Base-by-base conservation (phyloP, 768 basidiomycete species). In the Boletus vinaceobasis region DNA sequence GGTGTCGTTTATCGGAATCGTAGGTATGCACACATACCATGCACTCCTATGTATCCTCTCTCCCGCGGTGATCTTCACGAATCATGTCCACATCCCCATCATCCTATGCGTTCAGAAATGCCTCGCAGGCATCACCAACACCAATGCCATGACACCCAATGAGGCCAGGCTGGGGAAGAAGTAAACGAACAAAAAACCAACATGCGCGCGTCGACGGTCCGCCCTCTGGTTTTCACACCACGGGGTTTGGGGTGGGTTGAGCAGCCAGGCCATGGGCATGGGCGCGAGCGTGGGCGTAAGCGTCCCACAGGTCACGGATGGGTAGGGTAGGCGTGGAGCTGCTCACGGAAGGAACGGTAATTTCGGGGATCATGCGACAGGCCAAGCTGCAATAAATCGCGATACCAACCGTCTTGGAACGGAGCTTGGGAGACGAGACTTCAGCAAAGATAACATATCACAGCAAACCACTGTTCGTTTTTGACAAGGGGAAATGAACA, bases 171-270 rank as follows among this genome's bases (percentile, higher is more conserved):
- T n/a, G n/a, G 21, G 3, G 14, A 48, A 31, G 1, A 8, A 23
- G 1, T 4, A 17, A 23, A 2, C n/a, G n/a, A n/a, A n/a, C n/a
- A 11, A 43, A 31, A 40, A 5, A 4, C 15, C 19, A 23, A 19
- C 15, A 69, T 65, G 55, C 40, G 63, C 61, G 68, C 68, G 17
- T 70, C 63, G 15, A 68, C 59, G 8, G 67, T 70, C 19, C 68
- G 61, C 6, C 64, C 57, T 35, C 36, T 62, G 13, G 67, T 69
- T 31, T 65, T 70, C 35, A 68, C 56, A 11, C 67, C 68, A 17
- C 37, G 36, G 7, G 31, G 5, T 31, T 27, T 7, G 3, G 21
- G 29, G 37, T n/a, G 29, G 5, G 29, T 17, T 3, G 19, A n/a
- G n/a, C n/a, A 17, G 15, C 21, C 17, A 2, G 21, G 19, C 14